Conservation (phyloP, 2,329 filamentous ascomycete species). For the Diaporthe vexans region DNA sequence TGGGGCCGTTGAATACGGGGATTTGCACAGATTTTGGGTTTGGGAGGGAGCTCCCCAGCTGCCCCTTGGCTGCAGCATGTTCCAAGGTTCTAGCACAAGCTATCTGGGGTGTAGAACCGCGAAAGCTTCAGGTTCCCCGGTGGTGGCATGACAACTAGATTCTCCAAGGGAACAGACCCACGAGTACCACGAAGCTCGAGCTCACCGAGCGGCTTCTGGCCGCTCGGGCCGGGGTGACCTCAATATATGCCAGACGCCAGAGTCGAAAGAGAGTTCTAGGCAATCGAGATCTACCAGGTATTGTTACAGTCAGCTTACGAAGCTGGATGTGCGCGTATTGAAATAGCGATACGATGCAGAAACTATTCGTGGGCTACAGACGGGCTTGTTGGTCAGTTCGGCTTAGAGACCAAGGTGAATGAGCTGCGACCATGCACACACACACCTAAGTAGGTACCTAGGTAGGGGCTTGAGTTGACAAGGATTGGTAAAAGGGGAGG, state of each 20-base stretch:
- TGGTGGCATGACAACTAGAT: conserved; percentile 27
- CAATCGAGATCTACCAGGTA: conserved; percentile 9
- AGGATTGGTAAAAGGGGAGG: not conserved
- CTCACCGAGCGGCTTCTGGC: not conserved
- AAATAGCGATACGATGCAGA: not conserved
- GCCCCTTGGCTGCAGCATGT: not conserved
- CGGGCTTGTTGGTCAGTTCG: not conserved
- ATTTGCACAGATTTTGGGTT: conserved; percentile 5
- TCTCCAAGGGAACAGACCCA: conserved; percentile 15
- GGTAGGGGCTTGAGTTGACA: not conserved
- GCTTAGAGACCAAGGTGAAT: not conserved
- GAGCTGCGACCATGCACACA: not conserved
- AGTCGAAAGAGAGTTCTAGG: conserved; percentile 19
- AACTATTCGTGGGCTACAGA: not conserved
- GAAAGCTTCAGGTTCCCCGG: conserved; percentile 31
- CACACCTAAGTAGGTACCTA: not conserved
- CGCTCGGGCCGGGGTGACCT: conserved; percentile 19
- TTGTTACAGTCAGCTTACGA: not conserved
- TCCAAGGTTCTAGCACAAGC: conserved; percentile 23
- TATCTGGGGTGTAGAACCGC: conserved; percentile 2
- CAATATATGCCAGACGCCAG: conserved; percentile 18
- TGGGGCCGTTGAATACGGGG: conserved; percentile 25
- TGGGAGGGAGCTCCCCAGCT: conserved; percentile 17
- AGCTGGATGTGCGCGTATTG: not conserved
- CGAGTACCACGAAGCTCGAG: conserved; percentile 4